Base-by-base conservation (phyloP, 495 filamentous ascomycete species). In the Penicillium tannophilum region DNA sequence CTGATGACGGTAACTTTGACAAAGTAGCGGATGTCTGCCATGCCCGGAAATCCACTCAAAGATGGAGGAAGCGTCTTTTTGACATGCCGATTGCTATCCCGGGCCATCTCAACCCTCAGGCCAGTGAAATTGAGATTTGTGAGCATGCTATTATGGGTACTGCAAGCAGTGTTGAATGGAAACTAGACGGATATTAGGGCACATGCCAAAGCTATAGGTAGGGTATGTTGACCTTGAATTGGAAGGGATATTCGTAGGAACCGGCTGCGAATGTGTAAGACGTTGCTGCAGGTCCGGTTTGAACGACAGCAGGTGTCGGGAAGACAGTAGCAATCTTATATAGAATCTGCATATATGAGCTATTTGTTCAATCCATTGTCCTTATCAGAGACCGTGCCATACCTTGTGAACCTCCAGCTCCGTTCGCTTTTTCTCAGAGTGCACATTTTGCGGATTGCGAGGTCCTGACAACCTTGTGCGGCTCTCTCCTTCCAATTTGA, bases 401-500 rank as follows among this genome's bases (percentile, higher is more conserved):
- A 93, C 92, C 80, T 94, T 92, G 56, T 91, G 90, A 12, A 96
- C 84, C 64, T 93, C 88, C 43, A 86, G 69, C 66, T 88, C 85
- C 8, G 84, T 81, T 57, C 77, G 79, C 64, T 81, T 81, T 65
- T 78, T 80, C 28, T 88, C 79, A 23, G 79, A 78, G 42, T 78
- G 66, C 26, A 82, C 79, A 88, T 82, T 67, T 80, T 88, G 77
- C 76, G 85, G 70, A 76, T 85, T 65, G 79, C 85, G 64, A 54
- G 73, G 66, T 26, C 77, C 62, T 73, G 76, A 60, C 69, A 89
- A 69, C 44, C 84, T 82, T 19, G 91, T 92, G 48, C 82, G 81
- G 62, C 88, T 90, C 71, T 95, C 92, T 54, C 93, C 94, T 70
- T 98, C 93, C 36, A 98, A 82, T 77, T 98, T 98, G 61, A 97